These are phyloP conservation scores for Halophytophthora batemanensis DNA, from an alignment of 352 stramenopile species.

Conservation along the genomic window DNA sequence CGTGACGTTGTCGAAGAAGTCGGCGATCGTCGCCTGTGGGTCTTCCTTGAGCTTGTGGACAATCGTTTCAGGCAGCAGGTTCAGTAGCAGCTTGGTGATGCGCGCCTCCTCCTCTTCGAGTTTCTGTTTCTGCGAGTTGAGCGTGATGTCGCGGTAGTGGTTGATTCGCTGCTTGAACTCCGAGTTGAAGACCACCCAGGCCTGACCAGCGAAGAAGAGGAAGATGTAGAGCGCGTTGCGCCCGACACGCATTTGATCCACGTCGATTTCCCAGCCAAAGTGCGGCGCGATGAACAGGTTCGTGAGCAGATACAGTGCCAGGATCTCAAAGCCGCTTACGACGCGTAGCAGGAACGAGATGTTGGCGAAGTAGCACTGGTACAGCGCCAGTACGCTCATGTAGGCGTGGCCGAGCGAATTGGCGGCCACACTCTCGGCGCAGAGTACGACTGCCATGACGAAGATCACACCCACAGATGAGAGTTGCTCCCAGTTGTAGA, in stretches of 20 bases:
- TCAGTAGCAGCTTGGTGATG: slow-evolving; percentile 77
- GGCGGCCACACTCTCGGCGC: slow-evolving; percentile 55
- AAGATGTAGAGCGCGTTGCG: slow-evolving; percentile 83
- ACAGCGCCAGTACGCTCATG: slow-evolving; percentile 73
- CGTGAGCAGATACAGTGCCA: slow-evolving; percentile 58
- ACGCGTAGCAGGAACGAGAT: slow-evolving; percentile 72
- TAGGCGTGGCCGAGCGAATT: slow-evolving; percentile 77
- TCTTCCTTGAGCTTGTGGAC: slow-evolving; percentile 84
- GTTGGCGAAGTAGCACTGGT: slow-evolving; percentile 84
- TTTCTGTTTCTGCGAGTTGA: slow-evolving; percentile 83
- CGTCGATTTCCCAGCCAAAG: slow-evolving; percentile 34
- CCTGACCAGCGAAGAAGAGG: slow-evolving; percentile 73
- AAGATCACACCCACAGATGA: slow-evolving; percentile 52
- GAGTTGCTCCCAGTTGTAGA: slow-evolving; percentile 60
- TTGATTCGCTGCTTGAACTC: slow-evolving; percentile 89
- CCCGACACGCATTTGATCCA: slow-evolving; percentile 46
- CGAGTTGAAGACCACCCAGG: slow-evolving; percentile 84
- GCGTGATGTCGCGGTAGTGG: slow-evolving; percentile 77
- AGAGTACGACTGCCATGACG: slow-evolving; percentile 57
- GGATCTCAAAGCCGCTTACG: slow-evolving; percentile 51
- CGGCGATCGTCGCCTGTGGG: slow-evolving; percentile 70
- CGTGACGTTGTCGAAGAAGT: slow-evolving; percentile 85
- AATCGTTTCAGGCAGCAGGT: slow-evolving; percentile 80
- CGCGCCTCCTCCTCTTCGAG: slow-evolving; percentile 74
- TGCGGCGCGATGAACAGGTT: slow-evolving; percentile 58